Conservation (phyloP, 352 stramenopile species). For the Phytophthora chlamydospora region DNA sequence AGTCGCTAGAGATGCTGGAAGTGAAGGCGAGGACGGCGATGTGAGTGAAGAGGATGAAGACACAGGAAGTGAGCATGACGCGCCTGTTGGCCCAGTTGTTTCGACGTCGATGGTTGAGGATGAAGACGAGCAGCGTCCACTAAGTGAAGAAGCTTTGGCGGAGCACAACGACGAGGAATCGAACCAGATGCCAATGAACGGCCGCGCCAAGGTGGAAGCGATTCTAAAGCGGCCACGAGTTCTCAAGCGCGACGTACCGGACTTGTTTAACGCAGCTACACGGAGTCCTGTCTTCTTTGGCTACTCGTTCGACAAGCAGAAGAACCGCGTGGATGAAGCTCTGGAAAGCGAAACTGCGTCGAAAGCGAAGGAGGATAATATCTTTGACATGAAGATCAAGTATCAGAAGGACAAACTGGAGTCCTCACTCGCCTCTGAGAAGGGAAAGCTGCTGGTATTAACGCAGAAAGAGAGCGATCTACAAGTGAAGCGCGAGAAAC, state of each 20-base stretch:
- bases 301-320: slow-evolving; percentile 54
- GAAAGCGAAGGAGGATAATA: slow-evolving; percentile 41
- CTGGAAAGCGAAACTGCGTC: slow-evolving; percentile 38
- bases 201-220: slow-evolving; percentile 35
- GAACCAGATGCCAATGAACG: slow-evolving; percentile 10
- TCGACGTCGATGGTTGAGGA: neutral
- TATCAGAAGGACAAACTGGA: slow-evolving; percentile 45
- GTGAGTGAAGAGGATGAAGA: slow-evolving; percentile 35
- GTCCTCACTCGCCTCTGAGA: slow-evolving; percentile 41
- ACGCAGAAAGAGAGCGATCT: slow-evolving; percentile 54
- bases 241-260: slow-evolving; percentile 51
- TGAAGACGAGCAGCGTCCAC: slow-evolving; percentile 19
- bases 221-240: slow-evolving; percentile 53
- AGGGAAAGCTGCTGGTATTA: slow-evolving; percentile 63
- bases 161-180: slow-evolving; percentile 32
- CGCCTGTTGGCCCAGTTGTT: slow-evolving; percentile 14
- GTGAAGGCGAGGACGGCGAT: slow-evolving; percentile 25
- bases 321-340: slow-evolving; percentile 44
- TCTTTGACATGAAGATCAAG: slow-evolving; percentile 66
- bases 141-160: slow-evolving; percentile 35
- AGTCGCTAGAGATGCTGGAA: slow-evolving; percentile 12
- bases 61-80: slow-evolving; percentile 22
- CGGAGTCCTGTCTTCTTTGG: slow-evolving; percentile 79
- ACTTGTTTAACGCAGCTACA: slow-evolving; percentile 48
- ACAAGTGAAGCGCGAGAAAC: slow-evolving; percentile 58